Evolutionary conservation across 2,329 filamentous ascomycete species (phyloP), one percentile per base, ranked within the genome.

Genomic region (Xylogone sp.): DNA sequence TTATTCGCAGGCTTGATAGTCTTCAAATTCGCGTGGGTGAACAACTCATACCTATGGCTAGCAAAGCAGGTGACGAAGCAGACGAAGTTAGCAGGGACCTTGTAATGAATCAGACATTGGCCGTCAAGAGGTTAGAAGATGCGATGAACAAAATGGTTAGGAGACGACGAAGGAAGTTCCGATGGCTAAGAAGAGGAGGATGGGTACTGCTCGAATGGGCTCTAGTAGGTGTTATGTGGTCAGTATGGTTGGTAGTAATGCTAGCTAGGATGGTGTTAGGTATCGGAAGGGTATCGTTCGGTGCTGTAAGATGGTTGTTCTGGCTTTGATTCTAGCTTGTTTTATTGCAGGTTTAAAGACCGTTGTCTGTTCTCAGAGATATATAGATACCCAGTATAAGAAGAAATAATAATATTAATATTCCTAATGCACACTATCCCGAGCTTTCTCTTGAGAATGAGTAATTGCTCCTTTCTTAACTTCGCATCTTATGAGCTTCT

Each of bases 171-270:
- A 70, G 83, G 24, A 71, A 82, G 52, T 83, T 94, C 63, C 77
- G 89, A 50, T 91, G 90, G 83, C 69, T 91, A 21, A 77, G 90
- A 39, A 77, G 88, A 13, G 82, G 84, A 1, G 86, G 90, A 13
- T 97, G 91, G 80, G 83, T 91, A 50, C 71, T 86, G 19, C 81
- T 97, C 16, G 93, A 97, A 74, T 97, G 91, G 90, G 73, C 83
- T 46, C 78, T 97, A 18, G 83, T 97, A 39, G 88, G 88, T 3
- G 81, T 95, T 60, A 90, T 97, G 84, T 97, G 94, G 91, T 90
- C 87, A 69, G 85, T 95, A 16, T 97, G 93, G 91, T 82, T 95
- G 53, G 75, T 96, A 29, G 92, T 97, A 21, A 88, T 91, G 67
- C 75, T 93, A 21, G 75, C 87, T 48, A 81, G 89, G 53, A 68